Evolutionary conservation across 108 stramenopile genomes (phyloP).

Genomic region (Nitzschia putrida): DNA sequence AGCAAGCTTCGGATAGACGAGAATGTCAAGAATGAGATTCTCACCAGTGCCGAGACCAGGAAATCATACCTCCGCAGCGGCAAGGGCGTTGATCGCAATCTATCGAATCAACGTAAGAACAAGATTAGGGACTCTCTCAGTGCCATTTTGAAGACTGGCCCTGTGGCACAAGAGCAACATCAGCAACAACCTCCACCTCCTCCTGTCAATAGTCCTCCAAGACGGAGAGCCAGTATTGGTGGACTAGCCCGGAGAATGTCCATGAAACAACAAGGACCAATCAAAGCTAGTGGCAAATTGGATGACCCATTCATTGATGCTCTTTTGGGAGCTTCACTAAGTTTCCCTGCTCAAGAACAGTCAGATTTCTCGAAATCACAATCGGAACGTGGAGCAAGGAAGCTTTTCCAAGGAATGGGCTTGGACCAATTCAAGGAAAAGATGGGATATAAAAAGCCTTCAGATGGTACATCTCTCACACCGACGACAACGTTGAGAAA

Average conservation of each 20-base stretch:
- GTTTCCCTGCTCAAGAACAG: not conserved
- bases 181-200: not conserved
- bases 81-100: constrained; percentile 2
- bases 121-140: constrained; percentile 5
- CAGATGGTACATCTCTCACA: not conserved
- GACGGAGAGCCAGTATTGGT: not conserved
- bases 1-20: no score
- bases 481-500: no score
- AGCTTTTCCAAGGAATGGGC: constrained; percentile 10
- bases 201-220: no score
- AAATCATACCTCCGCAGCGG: not conserved
- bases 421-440: constrained; percentile 24
- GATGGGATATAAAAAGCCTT: constrained; percentile 17
- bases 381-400: not conserved
- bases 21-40: no score
- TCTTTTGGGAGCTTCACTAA: constrained; percentile 1
- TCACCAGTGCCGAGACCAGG: no score
- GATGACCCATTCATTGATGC: constrained; percentile 23
- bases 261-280: not conserved
- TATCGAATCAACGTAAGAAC: not conserved
- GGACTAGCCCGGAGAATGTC: not conserved
- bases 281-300: not conserved
- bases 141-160: not conserved
- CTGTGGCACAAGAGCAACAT: not conserved
- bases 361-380: not conserved